These are phyloP conservation scores for Candida ulmi DNA, from an alignment of 805 yeast species.

Conservation along the genomic window DNA sequence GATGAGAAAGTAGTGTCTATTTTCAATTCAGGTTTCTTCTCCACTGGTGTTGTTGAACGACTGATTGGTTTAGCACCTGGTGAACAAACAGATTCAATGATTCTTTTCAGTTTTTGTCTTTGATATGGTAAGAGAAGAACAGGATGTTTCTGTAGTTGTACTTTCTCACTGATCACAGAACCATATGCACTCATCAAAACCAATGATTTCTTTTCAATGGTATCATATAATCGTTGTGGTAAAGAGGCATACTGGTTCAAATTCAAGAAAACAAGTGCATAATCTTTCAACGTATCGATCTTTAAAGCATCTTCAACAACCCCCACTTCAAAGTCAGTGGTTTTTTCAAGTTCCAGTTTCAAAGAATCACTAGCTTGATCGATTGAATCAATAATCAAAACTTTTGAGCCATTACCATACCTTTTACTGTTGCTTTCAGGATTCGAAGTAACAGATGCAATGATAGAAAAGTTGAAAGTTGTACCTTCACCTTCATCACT, in stretches of 20 bases:
- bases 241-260: slow-evolving; percentile 7
- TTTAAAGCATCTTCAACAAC: neutral
- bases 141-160: slow-evolving; percentile 4
- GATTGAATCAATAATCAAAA: slow-evolving; percentile 8
- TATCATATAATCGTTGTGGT: neutral
- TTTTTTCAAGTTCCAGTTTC: slow-evolving; percentile 4
- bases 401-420: slow-evolving; percentile 1
- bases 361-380: slow-evolving; percentile 5
- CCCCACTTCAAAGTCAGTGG: slow-evolving; percentile 4
- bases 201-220: neutral
- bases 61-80: no score
- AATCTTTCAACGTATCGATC: neutral
- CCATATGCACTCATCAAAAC: slow-evolving; percentile 14
- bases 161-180: slow-evolving; percentile 1
- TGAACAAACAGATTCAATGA: slow-evolving; percentile 1
- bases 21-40: neutral
- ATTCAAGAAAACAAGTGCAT: slow-evolving; percentile 8
- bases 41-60: neutral
- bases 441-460: slow-evolving; percentile 17
- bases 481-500: slow-evolving; percentile 77
- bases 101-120: slow-evolving; percentile 6
- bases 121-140: slow-evolving; percentile 15
- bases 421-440: neutral
- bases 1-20: neutral
- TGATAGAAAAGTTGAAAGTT: slow-evolving; percentile 70